Conservation (phyloP, 192 early-diverging fungal species). For the Backusella parvicylindrica region DNA sequence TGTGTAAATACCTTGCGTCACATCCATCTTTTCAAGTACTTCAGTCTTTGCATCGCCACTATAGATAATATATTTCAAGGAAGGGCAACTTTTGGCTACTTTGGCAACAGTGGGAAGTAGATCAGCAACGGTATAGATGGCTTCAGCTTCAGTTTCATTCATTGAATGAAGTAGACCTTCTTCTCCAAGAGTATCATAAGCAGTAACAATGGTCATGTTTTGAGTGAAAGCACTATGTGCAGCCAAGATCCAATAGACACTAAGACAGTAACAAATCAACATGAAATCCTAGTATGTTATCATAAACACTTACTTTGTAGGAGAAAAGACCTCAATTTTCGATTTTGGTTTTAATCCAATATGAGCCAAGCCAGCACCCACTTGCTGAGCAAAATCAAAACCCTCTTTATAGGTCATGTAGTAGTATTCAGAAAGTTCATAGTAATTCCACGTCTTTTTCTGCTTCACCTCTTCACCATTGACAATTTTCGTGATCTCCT, state of each 20-base stretch:
- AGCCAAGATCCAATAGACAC: slow-evolving; percentile 27
- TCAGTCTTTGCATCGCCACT: slow-evolving; percentile 55
- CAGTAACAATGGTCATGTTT: slow-evolving; percentile 75
- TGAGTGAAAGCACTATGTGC: slow-evolving; percentile 61
- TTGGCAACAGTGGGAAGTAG: slow-evolving; percentile 62
- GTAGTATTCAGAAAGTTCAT: slow-evolving; percentile 70
- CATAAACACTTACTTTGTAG: slow-evolving; percentile 53
- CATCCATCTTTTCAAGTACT: slow-evolving; percentile 45
- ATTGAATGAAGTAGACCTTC: slow-evolving; percentile 73
- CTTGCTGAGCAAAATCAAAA: slow-evolving; percentile 38
- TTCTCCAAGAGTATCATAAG: slow-evolving; percentile 83
- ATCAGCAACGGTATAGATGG: slow-evolving; percentile 72
- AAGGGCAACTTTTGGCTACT: slow-evolving; percentile 52
- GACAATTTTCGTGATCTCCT: slow-evolving; percentile 59
- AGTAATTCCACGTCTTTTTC: slow-evolving; percentile 81
- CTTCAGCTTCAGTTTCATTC: slow-evolving; percentile 69
- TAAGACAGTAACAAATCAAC: not conserved
- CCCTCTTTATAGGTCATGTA: slow-evolving; percentile 81
- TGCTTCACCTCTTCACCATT: slow-evolving; percentile 55
- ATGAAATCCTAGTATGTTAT: slow-evolving; percentile 43
- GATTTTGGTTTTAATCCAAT: slow-evolving; percentile 49
- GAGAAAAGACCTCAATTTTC: slow-evolving; percentile 65
- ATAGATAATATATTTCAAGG: slow-evolving; percentile 65
- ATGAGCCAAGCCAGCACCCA: slow-evolving; percentile 70
- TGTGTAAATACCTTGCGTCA: slow-evolving; percentile 54